Evolutionary conservation across 225 moss, liverwort and hornwort species (phyloP).

Genomic region (Antitrichia curtipendula): DNA sequence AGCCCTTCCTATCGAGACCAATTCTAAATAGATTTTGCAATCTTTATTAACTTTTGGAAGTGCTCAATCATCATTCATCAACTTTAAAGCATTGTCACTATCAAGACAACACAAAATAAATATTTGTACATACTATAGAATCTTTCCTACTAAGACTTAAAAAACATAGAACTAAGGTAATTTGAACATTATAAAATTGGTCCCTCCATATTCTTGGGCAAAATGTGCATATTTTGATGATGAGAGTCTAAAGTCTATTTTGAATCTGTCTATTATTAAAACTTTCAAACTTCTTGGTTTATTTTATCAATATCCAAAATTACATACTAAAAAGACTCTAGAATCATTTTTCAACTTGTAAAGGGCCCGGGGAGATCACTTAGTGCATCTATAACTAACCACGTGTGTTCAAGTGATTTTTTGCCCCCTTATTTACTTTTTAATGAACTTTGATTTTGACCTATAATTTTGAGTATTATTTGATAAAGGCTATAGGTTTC

Average conservation of each 20-base stretch:
- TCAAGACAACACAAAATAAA: background rate
- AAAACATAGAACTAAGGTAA: background rate
- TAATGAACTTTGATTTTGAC: no score
- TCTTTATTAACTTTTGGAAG: no score
- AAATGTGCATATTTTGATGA: background rate
- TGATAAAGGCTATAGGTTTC: no score
- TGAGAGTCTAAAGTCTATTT: background rate
- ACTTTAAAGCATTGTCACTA: no score
- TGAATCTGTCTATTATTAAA: background rate
- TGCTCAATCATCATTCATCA: background rate
- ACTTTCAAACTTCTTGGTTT: background rate
- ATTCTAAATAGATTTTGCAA: no score
- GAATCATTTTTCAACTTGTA: background rate
- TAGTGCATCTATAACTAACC: no score
- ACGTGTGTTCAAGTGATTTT: no score
- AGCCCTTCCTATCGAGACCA: no score
- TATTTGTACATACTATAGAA: fast-evolving
- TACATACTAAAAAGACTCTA: background rate
- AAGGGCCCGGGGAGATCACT: no score
- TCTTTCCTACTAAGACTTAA: background rate
- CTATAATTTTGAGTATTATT: no score
- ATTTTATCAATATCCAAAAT: fast-evolving
- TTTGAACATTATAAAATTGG: background rate
- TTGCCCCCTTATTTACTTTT: no score
- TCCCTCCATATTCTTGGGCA: no score